Base-by-base conservation (phyloP, 202 grass and related monocot genomes). In the Panicum hallii region DNA sequence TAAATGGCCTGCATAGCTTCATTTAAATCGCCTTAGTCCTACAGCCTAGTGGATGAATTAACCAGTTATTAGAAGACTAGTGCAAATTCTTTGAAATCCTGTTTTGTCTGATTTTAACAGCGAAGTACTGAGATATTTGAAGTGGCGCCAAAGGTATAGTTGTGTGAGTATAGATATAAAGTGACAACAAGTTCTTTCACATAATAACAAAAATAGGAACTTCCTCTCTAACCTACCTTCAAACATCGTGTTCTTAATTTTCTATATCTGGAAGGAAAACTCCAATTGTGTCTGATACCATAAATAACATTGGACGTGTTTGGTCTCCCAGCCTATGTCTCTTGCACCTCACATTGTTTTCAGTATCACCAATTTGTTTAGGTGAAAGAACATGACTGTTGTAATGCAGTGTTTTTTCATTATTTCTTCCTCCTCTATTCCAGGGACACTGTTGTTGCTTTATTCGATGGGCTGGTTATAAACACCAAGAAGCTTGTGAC, bases 401-500 rank as follows among this genome's bases (percentile, higher is more conserved):
- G 1, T 54, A 69, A 23, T 47, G 7, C 49, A 34, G 30, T 74
- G 30, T 74, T 38, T 78, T 8, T 79, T 83, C 28, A 75, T 38
- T 9, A 6, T 80, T 79, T 41, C 5, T 42, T 47, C 9, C 19
- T 90, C 38, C 70, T 26, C 26, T 26, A 55, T 87, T 92, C 16
- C 91, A 96, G 96, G 84, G 88, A 94, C 34, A 77, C 78, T 38
- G 26, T 92, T 74, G 81, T 45, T 70, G 91, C 78, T 69, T 89
- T 96, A 53, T 77, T 94, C 41, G 91, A 99, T 9, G 93, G 84
- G 68, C 57, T 96, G 82, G 70, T 92, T 23, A 63, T 90, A 74
- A 99, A 92, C 82, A 92, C 96, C 71, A 92, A 99, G 82, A 94
- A 85, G 75, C 72, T 96, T 83, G 88, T 74, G 70, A 64, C 82